A percentile compares a stretch with the other conserved stretches of the same genome.
phyloP scores from a whole-genome alignment of 2,329 filamentous ascomycete species.

The Aspergillus terreus region DNA sequence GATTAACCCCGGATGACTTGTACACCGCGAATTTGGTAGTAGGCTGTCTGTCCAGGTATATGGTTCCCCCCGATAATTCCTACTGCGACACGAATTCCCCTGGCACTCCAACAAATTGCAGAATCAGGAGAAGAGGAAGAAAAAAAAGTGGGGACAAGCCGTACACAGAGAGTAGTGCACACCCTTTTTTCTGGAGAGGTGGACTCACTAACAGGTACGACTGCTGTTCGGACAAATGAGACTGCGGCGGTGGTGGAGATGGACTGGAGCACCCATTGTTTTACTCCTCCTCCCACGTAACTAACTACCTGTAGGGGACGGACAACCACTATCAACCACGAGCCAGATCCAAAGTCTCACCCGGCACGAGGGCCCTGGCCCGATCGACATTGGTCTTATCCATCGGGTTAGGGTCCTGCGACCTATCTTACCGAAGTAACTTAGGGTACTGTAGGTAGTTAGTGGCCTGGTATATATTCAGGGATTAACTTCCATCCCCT shows the following conservation, averaged over 20 bases:
- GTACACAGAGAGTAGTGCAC: background rate
- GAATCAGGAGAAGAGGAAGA: slow-evolving; percentile 3
- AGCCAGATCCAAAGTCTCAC: slow-evolving; percentile 1
- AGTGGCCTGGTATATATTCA: too few species aligned
- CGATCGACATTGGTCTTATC: slow-evolving; percentile 1
- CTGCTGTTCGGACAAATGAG: background rate
- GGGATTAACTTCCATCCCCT: too few species aligned
- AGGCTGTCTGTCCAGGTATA: background rate
- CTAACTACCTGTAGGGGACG: too few species aligned
- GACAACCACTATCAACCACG: background rate
- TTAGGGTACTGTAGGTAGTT: too few species aligned
- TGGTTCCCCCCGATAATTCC: too few species aligned
- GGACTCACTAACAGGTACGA: background rate
- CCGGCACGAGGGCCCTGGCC: background rate
- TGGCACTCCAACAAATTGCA: background rate
- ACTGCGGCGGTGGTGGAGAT: background rate
- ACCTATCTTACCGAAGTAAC: too few species aligned
- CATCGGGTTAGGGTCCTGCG: background rate
- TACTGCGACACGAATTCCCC: background rate
- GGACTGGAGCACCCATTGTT: background rate
- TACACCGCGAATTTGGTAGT: background rate
- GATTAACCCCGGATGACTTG: background rate
- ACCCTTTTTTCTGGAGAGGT: slow-evolving; percentile 4
- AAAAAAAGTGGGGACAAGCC: slow-evolving; percentile 1
- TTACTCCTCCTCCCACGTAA: too few species aligned